Evolutionary conservation across 345 rosid genomes (phyloP), one percentile per base, ranked within the genome.

Genomic region (Microcos paniculata): DNA sequence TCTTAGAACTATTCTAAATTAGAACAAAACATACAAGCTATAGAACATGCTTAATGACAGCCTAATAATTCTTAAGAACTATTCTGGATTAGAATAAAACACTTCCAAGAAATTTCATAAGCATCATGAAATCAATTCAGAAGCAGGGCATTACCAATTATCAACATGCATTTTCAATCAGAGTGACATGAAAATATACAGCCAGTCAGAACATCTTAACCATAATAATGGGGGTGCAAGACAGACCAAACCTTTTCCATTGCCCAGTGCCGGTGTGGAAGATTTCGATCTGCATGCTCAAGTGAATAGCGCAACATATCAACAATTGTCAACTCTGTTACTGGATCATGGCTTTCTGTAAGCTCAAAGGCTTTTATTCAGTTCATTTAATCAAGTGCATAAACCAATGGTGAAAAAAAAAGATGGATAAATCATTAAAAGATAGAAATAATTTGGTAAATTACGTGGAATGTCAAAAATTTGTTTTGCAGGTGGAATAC

Each of bases 381-480:
- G 52, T 45, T 58, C 38, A 70, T 61, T 26, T 74, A 72, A 43
- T 79, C 42, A 74, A 28, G 51, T 33, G 26, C 43, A 76, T 38
- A 59, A 40, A 71, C 33, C 10, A 46, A 15, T 15, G 6, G 45
- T 12, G 13, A 26, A 40, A 30, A 49, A 33, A 35, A 35, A 35
- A 4, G 40, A 35, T 35, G 4, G 6, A 35, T 35, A 35, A 35
- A 35, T 35, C 6, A 38, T 18, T 26, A 26, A 28, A 42, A 45
- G 16, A 30, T 1, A 24, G 16, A 3, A 58, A 72, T 42, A 62
- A 45, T 55, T 18, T 67, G 71, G 71, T 48, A 24, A n/a, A 71
- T 79, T 76, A 94, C 98, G 96, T 83, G 98, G 88, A 74, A 90
- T 88, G 81, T 94, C 96, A 49, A 92, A 94, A 58, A 89, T 83